These are phyloP conservation scores for Bauhinia variegata DNA, from an alignment of 306 rosid genomes.

Conservation along the genomic window DNA sequence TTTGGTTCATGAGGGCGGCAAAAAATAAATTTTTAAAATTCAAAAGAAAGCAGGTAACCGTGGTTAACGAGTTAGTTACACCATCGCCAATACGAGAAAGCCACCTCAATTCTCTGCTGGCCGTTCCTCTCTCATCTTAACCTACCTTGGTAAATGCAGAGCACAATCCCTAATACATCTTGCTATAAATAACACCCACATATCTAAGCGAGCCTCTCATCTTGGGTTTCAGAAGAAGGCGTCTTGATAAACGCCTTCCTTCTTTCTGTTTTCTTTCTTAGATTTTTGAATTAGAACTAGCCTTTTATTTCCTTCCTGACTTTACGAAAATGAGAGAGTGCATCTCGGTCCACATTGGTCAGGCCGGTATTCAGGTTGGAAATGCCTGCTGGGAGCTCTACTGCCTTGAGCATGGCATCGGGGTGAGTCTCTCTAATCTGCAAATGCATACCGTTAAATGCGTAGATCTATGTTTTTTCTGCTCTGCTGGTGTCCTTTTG, in stretches of 20 bases:
- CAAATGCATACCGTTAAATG: too few species aligned
- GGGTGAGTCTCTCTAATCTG: slow-evolving; percentile 29
- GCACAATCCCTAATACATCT: not conserved
- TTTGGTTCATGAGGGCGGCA: too few species aligned
- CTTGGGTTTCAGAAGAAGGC: slow-evolving; percentile 37
- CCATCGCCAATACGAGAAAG: slow-evolving; percentile 8
- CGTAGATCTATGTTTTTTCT: too few species aligned
- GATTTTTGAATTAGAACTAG: not conserved
- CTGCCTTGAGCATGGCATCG: slow-evolving; percentile 71
- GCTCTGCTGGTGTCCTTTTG: not conserved
- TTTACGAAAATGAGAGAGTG: slow-evolving; percentile 60
- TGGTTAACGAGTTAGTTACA: slow-evolving; percentile 26
- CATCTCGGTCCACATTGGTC: slow-evolving; percentile 69
- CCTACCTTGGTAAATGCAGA: slow-evolving; percentile 3
- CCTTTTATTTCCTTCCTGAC: not conserved
- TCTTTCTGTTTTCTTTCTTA: not conserved
- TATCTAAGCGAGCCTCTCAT: not conserved
- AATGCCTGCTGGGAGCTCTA: slow-evolving; percentile 79
- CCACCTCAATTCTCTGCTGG: too few species aligned
- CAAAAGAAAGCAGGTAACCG: not conserved
- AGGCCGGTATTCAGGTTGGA: slow-evolving; percentile 76
- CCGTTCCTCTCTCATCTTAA: not conserved
- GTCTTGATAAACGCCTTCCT: slow-evolving; percentile 62
- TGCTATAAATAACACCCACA: not conserved
- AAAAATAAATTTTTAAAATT: not conserved